Evolutionary conservation across 2,329 filamentous ascomycete genomes (phyloP), one percentile per base, ranked within the genome.

Genomic region (Colletotrichum sansevieriae): DNA sequence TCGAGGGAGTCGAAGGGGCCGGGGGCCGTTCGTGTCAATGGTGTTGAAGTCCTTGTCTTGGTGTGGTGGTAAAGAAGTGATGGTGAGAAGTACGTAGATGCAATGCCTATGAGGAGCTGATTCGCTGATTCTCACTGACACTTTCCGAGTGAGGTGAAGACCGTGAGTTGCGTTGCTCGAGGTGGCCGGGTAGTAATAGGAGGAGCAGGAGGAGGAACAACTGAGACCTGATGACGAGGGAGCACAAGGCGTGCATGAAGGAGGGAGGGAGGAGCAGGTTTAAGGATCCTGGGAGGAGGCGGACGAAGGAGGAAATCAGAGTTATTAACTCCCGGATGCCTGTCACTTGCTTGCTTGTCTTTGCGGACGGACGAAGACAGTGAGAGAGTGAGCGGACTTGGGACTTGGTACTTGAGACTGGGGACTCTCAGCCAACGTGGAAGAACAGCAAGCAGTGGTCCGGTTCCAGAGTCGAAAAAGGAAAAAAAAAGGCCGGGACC

Each of bases 321-420:
- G 54, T 49, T 64, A n/a, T 18, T 58, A 8, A 20, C 39, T 33
- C 56, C 58, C 64, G 58, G 52, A 66, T 66, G 64, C 58, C 55
- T 35, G 64, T 51, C 41, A 9, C 52, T 39, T 55, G 12, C 33
- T 39, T 20, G 29, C 18, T 39, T 55, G 12, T 18, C 20, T 37
- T n/a, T 12, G 9, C 43, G 39, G 22, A 35, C 39, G 18, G 22
- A 22, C 22, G 33, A 15, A 44, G n/a, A 7, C 1, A 7, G 25
- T 29, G 25, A 29, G 29, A 29, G 9, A 9, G 29, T 9, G 20
- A 22, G 39, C 15, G 37, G 39, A 43, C 35, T 57, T 49, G 22
- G 46, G 37, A 55, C 51, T 55, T 39, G 29, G 18, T 25, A 15
- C 22, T n/a, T n/a, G n/a, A n/a, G n/a, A n/a, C n/a, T n/a, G 22